phyloP scores from a whole-genome alignment of 306 rosid genomes.

The Heteromeles arbutifolia region DNA sequence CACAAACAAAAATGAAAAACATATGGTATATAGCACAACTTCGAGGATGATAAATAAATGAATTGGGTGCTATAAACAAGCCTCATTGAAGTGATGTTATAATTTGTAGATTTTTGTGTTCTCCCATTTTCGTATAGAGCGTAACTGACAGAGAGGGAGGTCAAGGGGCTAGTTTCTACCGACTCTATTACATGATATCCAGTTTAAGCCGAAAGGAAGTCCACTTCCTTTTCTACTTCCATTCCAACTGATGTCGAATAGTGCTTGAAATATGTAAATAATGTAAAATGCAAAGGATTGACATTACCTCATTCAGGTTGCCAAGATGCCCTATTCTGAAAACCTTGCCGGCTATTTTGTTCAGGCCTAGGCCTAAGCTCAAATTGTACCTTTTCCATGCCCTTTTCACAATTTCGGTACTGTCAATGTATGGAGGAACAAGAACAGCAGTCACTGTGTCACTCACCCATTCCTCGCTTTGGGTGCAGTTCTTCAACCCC shows the following conservation, averaged over 20 bases:
- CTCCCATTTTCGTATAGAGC: not conserved
- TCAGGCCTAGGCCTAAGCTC: conserved; percentile 93
- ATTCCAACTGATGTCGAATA: not conserved
- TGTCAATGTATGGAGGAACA: conserved; percentile 84
- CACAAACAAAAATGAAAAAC: not conserved
- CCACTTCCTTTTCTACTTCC: not conserved
- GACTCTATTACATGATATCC: not conserved
- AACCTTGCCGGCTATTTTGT: conserved; percentile 94
- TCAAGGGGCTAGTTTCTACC: not conserved
- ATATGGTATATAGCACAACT: not conserved
- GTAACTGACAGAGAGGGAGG: not conserved
- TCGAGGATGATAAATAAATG: not conserved
- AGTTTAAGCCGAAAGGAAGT: not conserved
- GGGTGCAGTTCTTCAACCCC: conserved; percentile 99
- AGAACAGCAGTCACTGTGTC: conserved; percentile 91
- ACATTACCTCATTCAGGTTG: conserved; percentile 78
- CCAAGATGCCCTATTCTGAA: conserved; percentile 99
- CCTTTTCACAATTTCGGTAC: conserved; percentile 79
- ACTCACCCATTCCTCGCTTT: conserved; percentile 88
- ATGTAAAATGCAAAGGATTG: not conserved
- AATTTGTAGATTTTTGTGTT: not conserved
- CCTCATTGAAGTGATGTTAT: not conserved
- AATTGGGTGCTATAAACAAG: not conserved
- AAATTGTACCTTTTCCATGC: conserved; percentile 91
- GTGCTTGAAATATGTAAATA: not conserved